Evolutionary conservation across 2,329 filamentous ascomycete species (phyloP).

Genomic region (Monosporascus sp.): DNA sequence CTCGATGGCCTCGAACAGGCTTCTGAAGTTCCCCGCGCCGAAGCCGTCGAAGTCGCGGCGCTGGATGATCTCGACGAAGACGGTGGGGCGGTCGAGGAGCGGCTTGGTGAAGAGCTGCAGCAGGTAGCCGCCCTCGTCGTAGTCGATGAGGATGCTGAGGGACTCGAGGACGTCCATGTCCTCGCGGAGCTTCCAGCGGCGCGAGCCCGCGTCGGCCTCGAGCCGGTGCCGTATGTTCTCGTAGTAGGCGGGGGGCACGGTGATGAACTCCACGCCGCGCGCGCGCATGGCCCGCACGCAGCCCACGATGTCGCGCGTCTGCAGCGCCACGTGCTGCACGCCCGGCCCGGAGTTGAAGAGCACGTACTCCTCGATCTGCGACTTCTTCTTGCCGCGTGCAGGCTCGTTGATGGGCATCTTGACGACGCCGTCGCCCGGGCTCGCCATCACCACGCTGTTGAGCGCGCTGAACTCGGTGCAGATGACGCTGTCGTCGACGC

Average conservation of each 20-base stretch:
- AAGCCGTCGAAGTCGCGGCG: slow-evolving; percentile 86
- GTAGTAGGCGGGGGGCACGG: slow-evolving; percentile 84
- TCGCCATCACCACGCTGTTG: slow-evolving; percentile 85
- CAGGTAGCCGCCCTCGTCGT: slow-evolving; percentile 87
- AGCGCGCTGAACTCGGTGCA: slow-evolving; percentile 88
- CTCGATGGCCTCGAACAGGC: slow-evolving; percentile 91
- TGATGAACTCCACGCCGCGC: slow-evolving; percentile 90
- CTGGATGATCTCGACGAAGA: slow-evolving; percentile 96
- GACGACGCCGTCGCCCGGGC: slow-evolving; percentile 68
- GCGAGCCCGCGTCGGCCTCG: slow-evolving; percentile 45
- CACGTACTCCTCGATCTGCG: slow-evolving; percentile 91
- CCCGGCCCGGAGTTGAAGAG: slow-evolving; percentile 85
- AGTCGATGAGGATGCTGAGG: slow-evolving; percentile 88
- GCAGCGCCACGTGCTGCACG: slow-evolving; percentile 89
- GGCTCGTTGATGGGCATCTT: slow-evolving; percentile 99
- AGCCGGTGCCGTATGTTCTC: slow-evolving; percentile 68
- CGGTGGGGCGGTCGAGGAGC: slow-evolving; percentile 87
- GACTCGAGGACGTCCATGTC: slow-evolving; percentile 71
- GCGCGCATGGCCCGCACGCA: slow-evolving; percentile 73
- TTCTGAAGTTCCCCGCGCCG: slow-evolving; percentile 94
- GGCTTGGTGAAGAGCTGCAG: slow-evolving; percentile 76
- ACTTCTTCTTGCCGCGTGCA: slow-evolving; percentile 81
- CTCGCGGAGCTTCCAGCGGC: slow-evolving; percentile 64
- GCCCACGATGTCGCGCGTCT: slow-evolving; percentile 72
- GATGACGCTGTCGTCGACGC: slow-evolving; percentile 88